phyloP scores from a whole-genome alignment of 345 rosid species.

The Bruguiera gymnorhiza region DNA sequence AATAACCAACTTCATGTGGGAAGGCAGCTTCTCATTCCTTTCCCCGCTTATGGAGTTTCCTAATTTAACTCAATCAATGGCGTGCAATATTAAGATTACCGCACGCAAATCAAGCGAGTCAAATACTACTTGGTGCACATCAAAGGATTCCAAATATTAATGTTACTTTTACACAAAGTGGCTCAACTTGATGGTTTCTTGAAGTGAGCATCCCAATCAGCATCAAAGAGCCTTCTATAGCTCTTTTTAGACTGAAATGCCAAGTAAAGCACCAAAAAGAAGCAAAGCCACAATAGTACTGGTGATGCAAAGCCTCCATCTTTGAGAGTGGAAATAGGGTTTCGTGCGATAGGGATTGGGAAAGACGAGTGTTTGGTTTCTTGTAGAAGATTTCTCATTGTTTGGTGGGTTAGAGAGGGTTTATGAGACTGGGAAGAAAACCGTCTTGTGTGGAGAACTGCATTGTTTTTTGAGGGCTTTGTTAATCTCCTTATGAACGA shows the following conservation, averaged over 20 bases:
- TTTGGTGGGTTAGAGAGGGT: too few relatives aligned
- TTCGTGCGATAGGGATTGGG: constrained; percentile 14
- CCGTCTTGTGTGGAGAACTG: too few relatives aligned
- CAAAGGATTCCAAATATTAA: not conserved
- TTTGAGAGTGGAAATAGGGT: constrained; percentile 32
- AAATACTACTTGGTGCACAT: not conserved
- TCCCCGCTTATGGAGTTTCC: too few relatives aligned
- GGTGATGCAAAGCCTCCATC: constrained; percentile 19
- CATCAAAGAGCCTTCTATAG: constrained; percentile 65
- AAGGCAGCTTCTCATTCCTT: too few relatives aligned
- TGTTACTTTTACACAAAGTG: not conserved
- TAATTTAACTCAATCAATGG: too few relatives aligned
- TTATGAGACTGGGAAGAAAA: too few relatives aligned
- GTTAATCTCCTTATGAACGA: too few relatives aligned
- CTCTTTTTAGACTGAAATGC: constrained; percentile 66
- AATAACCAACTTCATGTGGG: too few relatives aligned
- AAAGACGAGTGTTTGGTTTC: not conserved
- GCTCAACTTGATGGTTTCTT: constrained; percentile 5
- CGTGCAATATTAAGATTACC: too few relatives aligned
- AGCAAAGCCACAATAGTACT: constrained; percentile 46
- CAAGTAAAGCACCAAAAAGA: constrained; percentile 60
- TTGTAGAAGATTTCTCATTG: constrained; percentile 7
- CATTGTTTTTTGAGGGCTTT: too few relatives aligned
- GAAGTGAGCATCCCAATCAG: constrained; percentile 54
- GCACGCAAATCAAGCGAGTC: too few relatives aligned